A percentile compares a stretch with the other conserved stretches of the same genome.
Conservation (phyloP, 2,329 filamentous ascomycete genomes). For the Microcyclosporella mali region DNA sequence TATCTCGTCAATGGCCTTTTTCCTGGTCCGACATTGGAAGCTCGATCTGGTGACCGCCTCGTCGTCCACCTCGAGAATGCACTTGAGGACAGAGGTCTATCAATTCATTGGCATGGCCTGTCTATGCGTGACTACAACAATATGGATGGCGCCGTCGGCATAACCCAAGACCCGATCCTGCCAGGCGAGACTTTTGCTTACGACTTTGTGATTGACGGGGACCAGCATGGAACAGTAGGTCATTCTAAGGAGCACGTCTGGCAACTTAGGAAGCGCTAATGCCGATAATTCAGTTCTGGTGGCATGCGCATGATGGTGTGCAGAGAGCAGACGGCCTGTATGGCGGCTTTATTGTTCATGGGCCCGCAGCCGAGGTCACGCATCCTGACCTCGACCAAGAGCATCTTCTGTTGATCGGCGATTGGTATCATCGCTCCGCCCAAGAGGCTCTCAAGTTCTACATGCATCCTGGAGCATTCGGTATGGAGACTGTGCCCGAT, state of each 20-base stretch:
- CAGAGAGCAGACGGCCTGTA: conserved; percentile 44
- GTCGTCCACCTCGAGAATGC: conserved; percentile 40
- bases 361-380: conserved; percentile 23
- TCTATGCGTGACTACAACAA: conserved; percentile 19
- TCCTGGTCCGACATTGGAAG: conserved; percentile 47
- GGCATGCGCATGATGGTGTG: conserved; percentile 41
- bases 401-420: conserved; percentile 42
- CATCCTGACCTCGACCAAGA: conserved; percentile 35
- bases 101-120: conserved; percentile 45
- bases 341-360: conserved; percentile 44
- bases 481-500: conserved; percentile 44
- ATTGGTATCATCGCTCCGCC: conserved; percentile 45
- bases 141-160: conserved; percentile 25
- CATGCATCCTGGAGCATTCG: conserved; percentile 38
- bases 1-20: conserved; percentile 49
- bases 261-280: no score
- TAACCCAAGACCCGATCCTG: conserved; percentile 22
- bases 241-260: no score
- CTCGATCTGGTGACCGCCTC: conserved; percentile 42
- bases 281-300: conserved; percentile 36
- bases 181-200: conserved; percentile 33
- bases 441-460: conserved; percentile 41
- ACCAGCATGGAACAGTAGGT: conserved; percentile 36
- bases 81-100: conserved; percentile 32
- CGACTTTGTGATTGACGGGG: conserved; percentile 22